A percentile compares a stretch with the other conserved stretches of the same genome.
Conservation (phyloP, 257 asterid genomes). For the Leptodermis oblonga region DNA sequence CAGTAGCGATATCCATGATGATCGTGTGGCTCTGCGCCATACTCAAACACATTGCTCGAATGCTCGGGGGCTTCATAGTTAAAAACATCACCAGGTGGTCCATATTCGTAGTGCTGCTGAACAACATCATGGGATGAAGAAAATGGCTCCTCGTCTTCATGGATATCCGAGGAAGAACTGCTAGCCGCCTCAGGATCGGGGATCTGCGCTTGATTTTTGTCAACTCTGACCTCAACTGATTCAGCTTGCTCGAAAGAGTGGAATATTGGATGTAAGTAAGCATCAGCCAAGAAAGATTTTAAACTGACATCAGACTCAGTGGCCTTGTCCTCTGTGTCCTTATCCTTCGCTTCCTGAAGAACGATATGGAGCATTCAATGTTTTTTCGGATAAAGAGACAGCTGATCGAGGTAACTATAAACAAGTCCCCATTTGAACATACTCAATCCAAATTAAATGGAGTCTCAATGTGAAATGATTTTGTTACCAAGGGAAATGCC, state of each 20-base stretch:
- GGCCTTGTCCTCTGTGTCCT: conserved; percentile 57
- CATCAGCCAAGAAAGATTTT: conserved; percentile 74
- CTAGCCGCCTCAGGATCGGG: conserved; percentile 44
- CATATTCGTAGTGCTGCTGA: conserved; percentile 52
- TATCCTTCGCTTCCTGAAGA: conserved; percentile 83
- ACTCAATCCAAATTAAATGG: background rate
- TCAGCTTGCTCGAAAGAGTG: conserved; percentile 79
- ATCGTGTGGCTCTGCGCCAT: conserved; percentile 35
- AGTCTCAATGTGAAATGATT: background rate
- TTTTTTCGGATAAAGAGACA: background rate
- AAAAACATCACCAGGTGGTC: conserved; percentile 29
- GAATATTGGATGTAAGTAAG: conserved; percentile 91
- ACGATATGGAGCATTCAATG: background rate
- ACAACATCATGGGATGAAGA: conserved; percentile 30
- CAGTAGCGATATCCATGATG: conserved; percentile 47
- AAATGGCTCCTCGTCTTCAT: conserved; percentile 40
- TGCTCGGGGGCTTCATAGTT: conserved; percentile 23
- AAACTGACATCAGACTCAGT: conserved; percentile 47
- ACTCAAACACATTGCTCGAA: conserved; percentile 11
- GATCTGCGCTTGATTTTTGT: conserved; percentile 28
- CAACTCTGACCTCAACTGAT: conserved; percentile 54
- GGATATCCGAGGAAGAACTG: conserved; percentile 42
- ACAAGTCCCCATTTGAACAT: background rate
- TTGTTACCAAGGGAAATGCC: no score
- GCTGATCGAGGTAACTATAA: background rate